Base-by-base conservation (phyloP, 2,329 filamentous ascomycete species). In the Apiospora koreana region DNA sequence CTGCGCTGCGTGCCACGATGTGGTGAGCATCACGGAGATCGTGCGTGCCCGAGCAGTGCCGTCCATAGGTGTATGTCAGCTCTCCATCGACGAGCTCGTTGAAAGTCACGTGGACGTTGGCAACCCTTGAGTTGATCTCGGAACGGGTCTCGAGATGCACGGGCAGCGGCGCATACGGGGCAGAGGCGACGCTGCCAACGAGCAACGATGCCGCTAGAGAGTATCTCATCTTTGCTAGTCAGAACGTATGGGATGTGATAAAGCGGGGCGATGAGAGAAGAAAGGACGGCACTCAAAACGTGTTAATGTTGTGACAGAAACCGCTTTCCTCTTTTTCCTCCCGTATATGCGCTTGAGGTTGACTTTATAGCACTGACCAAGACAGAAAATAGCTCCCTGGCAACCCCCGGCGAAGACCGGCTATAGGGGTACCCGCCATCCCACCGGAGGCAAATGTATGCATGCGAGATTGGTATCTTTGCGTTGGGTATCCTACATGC, bases 121-220 rank as follows among this genome's bases (percentile, higher is more conserved):
- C 76, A 14, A 81, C 75, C 23, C 79, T 76, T 16, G 79, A 81
- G 68, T 74, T 77, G 38, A 80, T 74, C 38, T 76, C 72, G 5
- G 79, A 74, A 16, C 80, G 75, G 1, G 81, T 82, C 72, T 81
- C 79, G 45, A 83, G 77, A 46, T 76, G 77, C 38, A 81, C 69
- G 2, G 79, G 79, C 41, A 79, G 72, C 23, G 72, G 70, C n/a
- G 70, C 45, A 6, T 68, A 35, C 1, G 71, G 48, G 28, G 69
- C 65, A 18, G 45, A 45, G 64, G 70, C 41, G 35, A 42, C 69
- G 46, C 67, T 43, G 68, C 71, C 41, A 45, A 68, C 28, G 16
- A 72, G 67, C 45, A 71, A 65, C 31, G 69, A 66, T 25, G 65
- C 46, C 3, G 46, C 68, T 43, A 65, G 69, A 38, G 46, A 68